Conservation (phyloP, 257 asterid genomes). For the Knoxia roxburghii region DNA sequence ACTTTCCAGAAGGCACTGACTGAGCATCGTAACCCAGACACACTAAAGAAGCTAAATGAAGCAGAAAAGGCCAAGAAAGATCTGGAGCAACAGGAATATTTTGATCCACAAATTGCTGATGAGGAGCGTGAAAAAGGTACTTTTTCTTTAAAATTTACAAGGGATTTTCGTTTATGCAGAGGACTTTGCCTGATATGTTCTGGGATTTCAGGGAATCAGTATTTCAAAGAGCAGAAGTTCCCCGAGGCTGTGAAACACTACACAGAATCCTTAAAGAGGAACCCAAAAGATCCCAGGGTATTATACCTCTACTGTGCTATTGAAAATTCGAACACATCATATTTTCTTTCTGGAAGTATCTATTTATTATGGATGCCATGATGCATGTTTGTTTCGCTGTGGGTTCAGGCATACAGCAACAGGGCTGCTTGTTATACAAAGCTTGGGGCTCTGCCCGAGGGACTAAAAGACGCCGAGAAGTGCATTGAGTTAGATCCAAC, state of each 20-base stretch:
- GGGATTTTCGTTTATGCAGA: not conserved
- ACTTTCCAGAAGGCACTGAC: conserved; percentile 88
- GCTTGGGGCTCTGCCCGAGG: conserved; percentile 92
- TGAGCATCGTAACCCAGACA: conserved; percentile 93
- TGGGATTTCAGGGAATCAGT: conserved; percentile 54
- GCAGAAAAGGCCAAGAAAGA: conserved; percentile 95
- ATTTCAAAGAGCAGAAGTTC: conserved; percentile 78
- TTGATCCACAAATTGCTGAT: conserved; percentile 76
- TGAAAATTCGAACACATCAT: not conserved
- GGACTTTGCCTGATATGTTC: not conserved
- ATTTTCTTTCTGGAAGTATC: not conserved
- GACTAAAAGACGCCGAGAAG: conserved; percentile 85
- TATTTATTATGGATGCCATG: not conserved
- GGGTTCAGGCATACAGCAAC: conserved; percentile 74
- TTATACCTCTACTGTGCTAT: not conserved
- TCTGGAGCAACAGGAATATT: conserved; percentile 80
- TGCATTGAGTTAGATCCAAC: conserved; percentile 90
- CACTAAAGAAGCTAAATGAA: conserved; percentile 79
- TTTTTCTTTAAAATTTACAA: not conserved
- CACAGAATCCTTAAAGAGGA: conserved; percentile 73
- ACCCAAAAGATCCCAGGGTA: conserved; percentile 77
- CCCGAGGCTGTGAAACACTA: conserved; percentile 90
- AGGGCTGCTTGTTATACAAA: conserved; percentile 93
- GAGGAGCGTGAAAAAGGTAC: conserved; percentile 98
- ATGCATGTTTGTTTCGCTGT: conserved; percentile 2